Evolutionary conservation across 2,329 filamentous ascomycete genomes (phyloP), one percentile per base, ranked within the genome.

Genomic region (Neofusicoccum parvum): DNA sequence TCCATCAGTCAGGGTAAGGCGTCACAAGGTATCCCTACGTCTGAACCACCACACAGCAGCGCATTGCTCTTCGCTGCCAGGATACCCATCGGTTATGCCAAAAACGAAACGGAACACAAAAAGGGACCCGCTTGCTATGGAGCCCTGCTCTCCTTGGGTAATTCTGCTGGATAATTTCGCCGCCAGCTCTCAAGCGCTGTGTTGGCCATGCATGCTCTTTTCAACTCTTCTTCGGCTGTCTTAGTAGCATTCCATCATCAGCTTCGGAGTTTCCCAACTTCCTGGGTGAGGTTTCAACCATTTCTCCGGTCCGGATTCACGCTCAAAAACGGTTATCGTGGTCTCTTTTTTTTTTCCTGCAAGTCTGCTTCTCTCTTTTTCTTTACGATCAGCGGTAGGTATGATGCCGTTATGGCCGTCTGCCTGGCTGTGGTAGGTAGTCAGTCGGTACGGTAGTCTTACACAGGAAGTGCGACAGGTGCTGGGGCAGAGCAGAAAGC

Each of bases 21-120:
- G 56, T 48, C 56, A 37, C 41, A 60, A 60, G 56, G 56, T 60
- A 60, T 60, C 20, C 39, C 56, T 60, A 60, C 56, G 56, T 60
- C 56, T 48, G 41, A 59, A 36, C 41, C 27, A 14, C 41, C 34
- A 11, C 27, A 20, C 39, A 36, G 41, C 14, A 45, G 10, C 54
- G 27, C 23, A 34, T 23, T 59, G 54, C 54, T 46, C 39, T 46
- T n/a, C 23, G 39, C 23, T 59, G 54, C 54, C 54, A 15, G 14
- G 17, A 17, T 12, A 20, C 27, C 23, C 39, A 20, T 32, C 39
- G 20, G 45, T 2, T n/a, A 17, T 32, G 37, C 20, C 11, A 32
- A 32, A 32, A 32, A 32, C 27, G 27, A 32, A 7, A 45, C 39
- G 37, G 37, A 32, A 32, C 20, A 34, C n/a, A 17, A 53, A 6